Conservation (phyloP, 176 grass and related monocot species). For the maize (Zea mays) region DNA sequence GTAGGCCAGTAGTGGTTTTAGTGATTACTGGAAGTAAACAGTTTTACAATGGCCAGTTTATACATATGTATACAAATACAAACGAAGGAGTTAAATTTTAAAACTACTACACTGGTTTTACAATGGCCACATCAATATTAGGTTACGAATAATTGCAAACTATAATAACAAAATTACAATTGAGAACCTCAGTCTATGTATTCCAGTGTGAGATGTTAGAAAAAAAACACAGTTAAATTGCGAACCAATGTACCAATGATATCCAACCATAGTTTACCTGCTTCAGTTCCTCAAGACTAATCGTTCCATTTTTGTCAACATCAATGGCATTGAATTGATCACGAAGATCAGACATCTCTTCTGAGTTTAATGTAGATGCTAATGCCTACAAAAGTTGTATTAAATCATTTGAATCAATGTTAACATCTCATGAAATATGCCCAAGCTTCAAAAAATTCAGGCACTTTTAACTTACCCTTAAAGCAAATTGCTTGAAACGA, state of each 20-base stretch:
- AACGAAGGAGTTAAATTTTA: background rate
- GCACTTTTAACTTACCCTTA: slow-evolving; percentile 58
- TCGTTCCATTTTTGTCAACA: slow-evolving; percentile 83
- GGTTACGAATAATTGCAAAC: background rate
- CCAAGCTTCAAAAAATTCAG: background rate
- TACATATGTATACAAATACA: background rate
- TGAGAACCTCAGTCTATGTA: background rate
- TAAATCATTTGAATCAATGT: slow-evolving; percentile 17
- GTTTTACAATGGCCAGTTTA: background rate
- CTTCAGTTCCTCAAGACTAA: slow-evolving; percentile 93
- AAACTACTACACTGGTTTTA: background rate
- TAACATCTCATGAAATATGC: background rate
- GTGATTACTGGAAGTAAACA: background rate
- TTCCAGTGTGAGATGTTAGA: background rate
- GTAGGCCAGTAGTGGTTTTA: background rate
- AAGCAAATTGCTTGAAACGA: slow-evolving; percentile 96
- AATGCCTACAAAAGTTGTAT: slow-evolving; percentile 61
- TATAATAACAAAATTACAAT: background rate
- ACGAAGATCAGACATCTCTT: slow-evolving; percentile 74
- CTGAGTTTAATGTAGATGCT: slow-evolving; percentile 74
- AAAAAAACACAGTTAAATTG: background rate
- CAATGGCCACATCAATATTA: background rate
- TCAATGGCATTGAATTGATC: slow-evolving; percentile 97
- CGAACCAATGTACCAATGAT: background rate
- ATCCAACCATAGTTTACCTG: slow-evolving; percentile 47